A percentile compares a stretch with the other conserved stretches of the same genome.
phyloP scores from a whole-genome alignment of 1,284 basidiomycete genomes.

The Amylostereum areolatum region DNA sequence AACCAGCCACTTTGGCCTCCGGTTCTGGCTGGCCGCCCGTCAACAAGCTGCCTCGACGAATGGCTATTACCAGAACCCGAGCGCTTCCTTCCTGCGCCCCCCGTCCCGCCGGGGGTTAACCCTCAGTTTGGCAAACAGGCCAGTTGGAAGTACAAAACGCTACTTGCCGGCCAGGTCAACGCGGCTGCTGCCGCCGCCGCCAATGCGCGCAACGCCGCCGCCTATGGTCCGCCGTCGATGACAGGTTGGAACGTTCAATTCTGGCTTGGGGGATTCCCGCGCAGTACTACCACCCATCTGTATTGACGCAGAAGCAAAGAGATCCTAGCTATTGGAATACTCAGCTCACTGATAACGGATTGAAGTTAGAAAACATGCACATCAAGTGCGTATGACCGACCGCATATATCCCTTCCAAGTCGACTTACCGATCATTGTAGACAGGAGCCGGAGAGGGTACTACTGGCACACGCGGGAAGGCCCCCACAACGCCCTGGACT shows the following conservation, averaged over 20 bases:
- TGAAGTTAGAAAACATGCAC: constrained; percentile 62
- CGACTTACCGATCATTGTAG: constrained; percentile 6
- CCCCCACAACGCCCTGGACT: constrained; percentile 30
- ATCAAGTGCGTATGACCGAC: constrained; percentile 43
- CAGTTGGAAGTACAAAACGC: constrained; percentile 44
- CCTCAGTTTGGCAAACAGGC: constrained; percentile 41
- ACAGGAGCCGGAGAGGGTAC: constrained; percentile 13
- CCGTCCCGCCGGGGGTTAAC: constrained; percentile 34
- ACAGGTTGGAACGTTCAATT: constrained; percentile 12
- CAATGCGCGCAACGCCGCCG: constrained; percentile 21
- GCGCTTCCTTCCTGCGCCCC: constrained; percentile 4
- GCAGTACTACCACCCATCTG: constrained; percentile 51
- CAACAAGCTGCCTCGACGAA: too few relatives aligned
- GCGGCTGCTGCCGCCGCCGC: constrained; percentile 20
- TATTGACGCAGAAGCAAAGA: constrained; percentile 48
- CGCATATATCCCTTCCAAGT: neutral
- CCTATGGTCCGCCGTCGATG: constrained; percentile 22
- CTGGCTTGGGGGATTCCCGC: constrained; percentile 16
- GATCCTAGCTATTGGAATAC: constrained; percentile 57
- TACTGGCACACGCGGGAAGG: constrained; percentile 16
- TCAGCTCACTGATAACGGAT: constrained; percentile 50
- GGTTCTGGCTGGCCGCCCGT: too few relatives aligned
- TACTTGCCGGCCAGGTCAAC: constrained; percentile 9
- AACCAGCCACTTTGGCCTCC: too few relatives aligned
- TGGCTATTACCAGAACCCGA: neutral